Conservation (phyloP, 1,284 basidiomycete genomes). For the Chiua sp. region DNA sequence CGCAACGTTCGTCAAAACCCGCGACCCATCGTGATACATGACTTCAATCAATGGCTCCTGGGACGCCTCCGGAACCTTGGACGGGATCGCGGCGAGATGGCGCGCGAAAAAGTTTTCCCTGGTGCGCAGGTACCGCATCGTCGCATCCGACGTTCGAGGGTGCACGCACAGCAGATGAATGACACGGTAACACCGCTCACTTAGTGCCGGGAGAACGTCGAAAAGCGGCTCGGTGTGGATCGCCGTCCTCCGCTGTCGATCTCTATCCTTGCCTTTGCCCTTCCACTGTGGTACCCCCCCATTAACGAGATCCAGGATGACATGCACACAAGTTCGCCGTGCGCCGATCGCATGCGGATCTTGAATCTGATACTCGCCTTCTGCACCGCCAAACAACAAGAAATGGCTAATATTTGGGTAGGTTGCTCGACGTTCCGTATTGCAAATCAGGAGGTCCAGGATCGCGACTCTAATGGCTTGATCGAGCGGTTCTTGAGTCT, state of each 20-base stretch:
- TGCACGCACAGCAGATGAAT: conserved; percentile 90
- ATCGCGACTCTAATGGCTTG: conserved; percentile 82
- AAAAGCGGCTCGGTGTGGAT: conserved; percentile 60
- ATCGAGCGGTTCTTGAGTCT: conserved; percentile 52
- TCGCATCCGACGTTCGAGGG: conserved; percentile 81
- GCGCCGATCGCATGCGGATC: conserved; percentile 78
- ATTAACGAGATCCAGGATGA: conserved; percentile 81
- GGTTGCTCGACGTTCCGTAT: conserved; percentile 66
- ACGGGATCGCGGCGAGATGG: conserved; percentile 80
- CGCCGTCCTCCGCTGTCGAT: conserved; percentile 37
- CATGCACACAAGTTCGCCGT: conserved; percentile 77
- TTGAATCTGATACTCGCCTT: conserved; percentile 64
- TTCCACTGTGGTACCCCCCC: conserved; percentile 65
- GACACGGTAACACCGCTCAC: conserved; percentile 87
- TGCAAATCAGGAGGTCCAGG: conserved; percentile 86
- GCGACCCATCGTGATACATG: conserved; percentile 73
- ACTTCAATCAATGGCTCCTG: conserved; percentile 69
- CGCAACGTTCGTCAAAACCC: conserved; percentile 76
- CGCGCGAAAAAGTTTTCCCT: conserved; percentile 90
- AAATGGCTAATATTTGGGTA: conserved; percentile 93
- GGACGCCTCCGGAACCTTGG: conserved; percentile 54
- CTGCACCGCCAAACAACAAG: conserved; percentile 76
- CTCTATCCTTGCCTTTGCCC: conserved; percentile 50
- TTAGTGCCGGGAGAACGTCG: conserved; percentile 75
- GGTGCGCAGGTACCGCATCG: conserved; percentile 88